Evolutionary conservation across 2,329 filamentous ascomycete species (phyloP).

Genomic region (Colletotrichum costaricense): DNA sequence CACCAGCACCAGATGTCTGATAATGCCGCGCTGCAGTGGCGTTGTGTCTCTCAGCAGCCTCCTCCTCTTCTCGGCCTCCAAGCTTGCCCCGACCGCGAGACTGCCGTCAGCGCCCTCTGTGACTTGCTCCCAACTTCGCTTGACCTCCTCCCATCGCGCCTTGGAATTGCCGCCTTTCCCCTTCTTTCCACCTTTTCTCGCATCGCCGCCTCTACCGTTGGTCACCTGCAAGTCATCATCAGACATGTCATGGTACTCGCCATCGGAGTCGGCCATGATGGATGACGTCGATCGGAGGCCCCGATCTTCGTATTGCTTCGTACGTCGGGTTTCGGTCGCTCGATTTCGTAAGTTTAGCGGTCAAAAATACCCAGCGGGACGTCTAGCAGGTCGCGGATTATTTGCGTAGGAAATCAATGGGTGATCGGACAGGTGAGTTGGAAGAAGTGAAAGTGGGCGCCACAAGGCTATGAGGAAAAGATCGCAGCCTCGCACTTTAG

Average conservation of each 20-base stretch:
- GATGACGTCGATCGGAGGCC: neutral
- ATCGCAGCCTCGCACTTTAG: conserved; percentile 31
- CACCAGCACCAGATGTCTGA: conserved; percentile 92
- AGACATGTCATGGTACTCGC: conserved; percentile 74
- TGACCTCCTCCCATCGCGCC: conserved; percentile 75
- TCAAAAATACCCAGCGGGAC: neutral
- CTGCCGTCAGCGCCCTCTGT: conserved; percentile 84
- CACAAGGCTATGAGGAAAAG: conserved; percentile 21
- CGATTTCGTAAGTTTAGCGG: no score
- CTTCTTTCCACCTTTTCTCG: conserved; percentile 41
- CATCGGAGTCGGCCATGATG: conserved; percentile 78
- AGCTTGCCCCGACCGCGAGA: conserved; percentile 78
- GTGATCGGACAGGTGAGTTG: neutral
- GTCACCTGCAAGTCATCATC: conserved; percentile 71
- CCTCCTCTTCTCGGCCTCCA: conserved; percentile 84
- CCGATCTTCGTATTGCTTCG: neutral
- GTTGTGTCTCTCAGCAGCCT: conserved; percentile 93
- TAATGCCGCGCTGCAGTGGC: conserved; percentile 94
- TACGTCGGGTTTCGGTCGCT: neutral
- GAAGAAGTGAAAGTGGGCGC: neutral
- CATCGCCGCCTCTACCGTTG: conserved; percentile 28
- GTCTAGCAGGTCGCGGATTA: neutral
- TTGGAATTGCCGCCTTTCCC: conserved; percentile 49
- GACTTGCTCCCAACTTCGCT: conserved; percentile 78
- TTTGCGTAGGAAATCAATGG: neutral